Conservation (phyloP, 805 yeast species). For the Metschnikowia baotianmanensis region DNA sequence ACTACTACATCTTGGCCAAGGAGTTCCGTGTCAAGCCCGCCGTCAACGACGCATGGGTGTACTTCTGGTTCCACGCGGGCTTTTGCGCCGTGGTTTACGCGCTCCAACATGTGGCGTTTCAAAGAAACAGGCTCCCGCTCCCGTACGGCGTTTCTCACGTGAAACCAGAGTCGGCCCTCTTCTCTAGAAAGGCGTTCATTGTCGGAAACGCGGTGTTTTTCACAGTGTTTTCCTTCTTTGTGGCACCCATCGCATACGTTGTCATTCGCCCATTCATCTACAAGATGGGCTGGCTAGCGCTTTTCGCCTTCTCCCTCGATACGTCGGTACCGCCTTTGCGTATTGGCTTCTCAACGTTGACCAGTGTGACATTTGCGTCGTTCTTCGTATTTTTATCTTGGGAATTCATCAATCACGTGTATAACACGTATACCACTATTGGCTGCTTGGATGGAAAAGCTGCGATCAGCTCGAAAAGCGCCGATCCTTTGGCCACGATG, state of each 20-base stretch:
- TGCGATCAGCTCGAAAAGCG: slow-evolving; percentile 55
- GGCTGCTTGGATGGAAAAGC: slow-evolving; percentile 71
- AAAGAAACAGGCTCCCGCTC: slow-evolving; percentile 54
- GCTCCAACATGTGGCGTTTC: slow-evolving; percentile 49
- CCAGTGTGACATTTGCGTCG: slow-evolving; percentile 30
- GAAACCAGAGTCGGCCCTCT: slow-evolving; percentile 38
- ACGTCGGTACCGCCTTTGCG: slow-evolving; percentile 37
- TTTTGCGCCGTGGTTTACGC: slow-evolving; percentile 47
- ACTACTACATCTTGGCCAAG: slow-evolving; percentile 34
- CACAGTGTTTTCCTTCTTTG: slow-evolving; percentile 25
- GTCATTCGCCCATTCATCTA: slow-evolving; percentile 44
- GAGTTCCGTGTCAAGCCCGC: slow-evolving; percentile 39
- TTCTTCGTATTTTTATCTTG: slow-evolving; percentile 41
- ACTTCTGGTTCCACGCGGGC: slow-evolving; percentile 46
- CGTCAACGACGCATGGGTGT: slow-evolving; percentile 45
- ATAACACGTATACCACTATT: slow-evolving; percentile 62
- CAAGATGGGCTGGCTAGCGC: slow-evolving; percentile 27
- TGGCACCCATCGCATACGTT: slow-evolving; percentile 40
- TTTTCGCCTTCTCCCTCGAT: slow-evolving; percentile 36
- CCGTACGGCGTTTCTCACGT: slow-evolving; percentile 34
- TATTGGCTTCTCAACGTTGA: slow-evolving; percentile 19
- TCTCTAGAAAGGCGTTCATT: slow-evolving; percentile 26
- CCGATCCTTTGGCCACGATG: slow-evolving; percentile 62
- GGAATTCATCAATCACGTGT: slow-evolving; percentile 58
- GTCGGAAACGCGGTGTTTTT: slow-evolving; percentile 39